Evolutionary conservation across 2,329 filamentous ascomycete genomes (phyloP).

Genomic region (Microdochium paspali): DNA sequence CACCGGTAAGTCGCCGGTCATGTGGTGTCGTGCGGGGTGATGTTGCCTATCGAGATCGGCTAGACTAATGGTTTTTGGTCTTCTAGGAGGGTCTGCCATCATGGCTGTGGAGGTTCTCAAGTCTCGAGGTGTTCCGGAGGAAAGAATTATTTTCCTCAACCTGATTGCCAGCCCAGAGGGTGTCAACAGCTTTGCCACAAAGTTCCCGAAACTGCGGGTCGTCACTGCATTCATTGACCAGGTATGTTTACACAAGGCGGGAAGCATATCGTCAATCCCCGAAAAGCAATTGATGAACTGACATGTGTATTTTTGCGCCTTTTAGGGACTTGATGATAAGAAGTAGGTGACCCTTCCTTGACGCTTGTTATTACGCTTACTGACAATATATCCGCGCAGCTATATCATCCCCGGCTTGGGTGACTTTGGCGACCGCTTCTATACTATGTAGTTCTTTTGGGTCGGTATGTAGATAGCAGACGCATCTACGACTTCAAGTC

Average conservation of each 20-base stretch:
- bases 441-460: conserved; percentile 59
- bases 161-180: conserved; percentile 95
- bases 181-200: conserved; percentile 77
- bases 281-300: not conserved
- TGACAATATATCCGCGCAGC: conserved; percentile 41
- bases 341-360: conserved; percentile 54
- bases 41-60: no score
- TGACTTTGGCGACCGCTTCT: conserved; percentile 93
- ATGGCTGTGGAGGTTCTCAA: conserved; percentile 95
- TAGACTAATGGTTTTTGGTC: not conserved
- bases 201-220: conserved; percentile 81
- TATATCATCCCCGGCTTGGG: conserved; percentile 92
- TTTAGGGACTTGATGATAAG: conserved; percentile 82
- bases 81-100: conserved; percentile 77
- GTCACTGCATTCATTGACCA: conserved; percentile 95
- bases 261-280: no score
- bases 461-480: no score
- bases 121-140: conserved; percentile 82
- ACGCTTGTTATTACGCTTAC: conserved; percentile 10
- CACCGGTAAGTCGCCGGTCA: conserved; percentile 50
- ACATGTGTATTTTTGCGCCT: not conserved
- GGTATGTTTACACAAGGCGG: no score
- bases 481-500: no score
- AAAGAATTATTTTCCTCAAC: conserved; percentile 92
- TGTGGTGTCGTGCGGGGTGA: not conserved